phyloP scores from a whole-genome alignment of 2,329 filamentous ascomycete species.

The Diaporthe longicolla region DNA sequence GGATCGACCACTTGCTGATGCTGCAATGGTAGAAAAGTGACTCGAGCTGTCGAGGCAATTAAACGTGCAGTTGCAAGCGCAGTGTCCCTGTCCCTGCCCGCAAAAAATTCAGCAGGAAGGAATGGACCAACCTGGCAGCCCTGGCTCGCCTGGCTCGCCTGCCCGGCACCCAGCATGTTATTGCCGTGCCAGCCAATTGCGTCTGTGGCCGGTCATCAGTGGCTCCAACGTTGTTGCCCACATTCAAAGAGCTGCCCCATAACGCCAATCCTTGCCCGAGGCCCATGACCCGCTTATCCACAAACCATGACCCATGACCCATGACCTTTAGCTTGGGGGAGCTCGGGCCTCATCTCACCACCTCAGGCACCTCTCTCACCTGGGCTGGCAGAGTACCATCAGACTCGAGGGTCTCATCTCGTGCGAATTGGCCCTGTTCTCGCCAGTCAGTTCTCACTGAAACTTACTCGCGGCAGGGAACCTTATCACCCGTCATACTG shows the following conservation, averaged over 20 bases:
- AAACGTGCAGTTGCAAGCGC: constrained; percentile 37
- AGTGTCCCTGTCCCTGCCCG: constrained; percentile 26
- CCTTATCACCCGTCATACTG: background rate
- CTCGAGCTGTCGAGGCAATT: constrained; percentile 38
- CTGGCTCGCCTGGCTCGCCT: constrained; percentile 10
- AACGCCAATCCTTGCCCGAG: background rate
- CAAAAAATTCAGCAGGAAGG: background rate
- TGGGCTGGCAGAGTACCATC: background rate
- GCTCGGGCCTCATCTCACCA: constrained; percentile 31
- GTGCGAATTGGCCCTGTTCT: background rate
- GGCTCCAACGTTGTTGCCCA: background rate
- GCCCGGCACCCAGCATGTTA: constrained; percentile 17
- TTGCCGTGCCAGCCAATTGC: constrained; percentile 14
- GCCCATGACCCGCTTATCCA: constrained; percentile 9
- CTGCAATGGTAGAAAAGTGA: background rate
- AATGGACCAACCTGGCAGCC: constrained; percentile 4
- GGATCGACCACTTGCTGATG: constrained; percentile 18
- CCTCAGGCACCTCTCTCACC: background rate
- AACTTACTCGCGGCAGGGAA: constrained; percentile 31
- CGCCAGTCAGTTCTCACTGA: background rate
- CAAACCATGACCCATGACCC: constrained; percentile 6
- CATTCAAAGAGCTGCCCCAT: constrained; percentile 10
- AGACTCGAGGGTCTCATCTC: constrained; percentile 12
- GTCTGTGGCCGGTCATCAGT: background rate
- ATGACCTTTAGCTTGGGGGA: constrained; percentile 17